Evolutionary conservation across 176 grass and related monocot genomes (phyloP).

Genomic region (Otatea glauca): DNA sequence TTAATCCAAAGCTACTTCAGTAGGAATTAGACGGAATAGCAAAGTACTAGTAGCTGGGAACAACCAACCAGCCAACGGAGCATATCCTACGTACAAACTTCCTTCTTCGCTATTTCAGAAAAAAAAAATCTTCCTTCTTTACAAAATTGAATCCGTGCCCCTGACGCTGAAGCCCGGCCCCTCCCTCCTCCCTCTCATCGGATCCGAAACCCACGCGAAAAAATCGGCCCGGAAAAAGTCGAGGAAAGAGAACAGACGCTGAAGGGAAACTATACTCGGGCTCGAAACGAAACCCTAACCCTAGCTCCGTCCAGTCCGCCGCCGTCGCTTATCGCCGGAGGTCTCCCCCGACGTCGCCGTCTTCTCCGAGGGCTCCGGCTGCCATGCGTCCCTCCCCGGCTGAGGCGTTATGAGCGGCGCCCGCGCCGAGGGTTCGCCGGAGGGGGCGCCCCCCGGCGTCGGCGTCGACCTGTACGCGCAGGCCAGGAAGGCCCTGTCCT

Average conservation of each 20-base stretch:
- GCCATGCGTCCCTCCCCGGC: conserved; percentile 44
- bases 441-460: conserved; percentile 34
- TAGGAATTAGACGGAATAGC: no score
- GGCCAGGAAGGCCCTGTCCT: conserved; percentile 73
- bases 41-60: no score
- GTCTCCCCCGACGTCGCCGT: conserved; percentile 7
- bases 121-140: no score
- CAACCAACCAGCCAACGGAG: no score
- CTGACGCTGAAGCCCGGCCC: conserved; percentile 30
- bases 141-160: conserved; percentile 2
- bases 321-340: conserved; percentile 40
- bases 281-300: conserved; percentile 90
- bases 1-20: no score
- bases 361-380: conserved; percentile 38
- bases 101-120: no score
- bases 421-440: conserved; percentile 51
- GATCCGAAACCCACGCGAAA: conserved; percentile 77
- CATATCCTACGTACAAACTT: no score
- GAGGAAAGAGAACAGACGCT: conserved; percentile 48
- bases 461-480: conserved; percentile 66
- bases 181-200: conserved; percentile 42
- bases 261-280: conserved; percentile 26
- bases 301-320: conserved; percentile 51
- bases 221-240: conserved; percentile 58
- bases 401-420: conserved; percentile 55